Percentiles rank a stretch among this genome's conserved stretches.
These are phyloP conservation scores for Pisolithus marmoratus DNA, from an alignment of 768 basidiomycete species.

Conservation along the genomic window DNA sequence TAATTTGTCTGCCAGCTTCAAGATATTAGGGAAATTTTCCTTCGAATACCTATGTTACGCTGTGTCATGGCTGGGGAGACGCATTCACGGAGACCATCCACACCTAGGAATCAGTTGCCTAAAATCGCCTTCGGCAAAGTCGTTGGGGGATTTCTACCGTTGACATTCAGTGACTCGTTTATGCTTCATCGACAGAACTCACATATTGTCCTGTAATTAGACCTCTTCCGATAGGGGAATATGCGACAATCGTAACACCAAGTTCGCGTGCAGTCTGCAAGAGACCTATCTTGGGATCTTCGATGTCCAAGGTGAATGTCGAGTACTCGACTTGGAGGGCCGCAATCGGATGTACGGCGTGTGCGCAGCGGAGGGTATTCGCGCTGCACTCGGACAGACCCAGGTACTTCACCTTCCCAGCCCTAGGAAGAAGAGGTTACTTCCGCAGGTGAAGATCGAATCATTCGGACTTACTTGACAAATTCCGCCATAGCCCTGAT, in stretches of 20 bases:
- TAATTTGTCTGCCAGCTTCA: constrained; percentile 32
- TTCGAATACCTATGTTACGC: constrained; percentile 22
- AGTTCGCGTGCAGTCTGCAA: constrained; percentile 43
- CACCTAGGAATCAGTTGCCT: constrained; percentile 19
- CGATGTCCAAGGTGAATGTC: constrained; percentile 43
- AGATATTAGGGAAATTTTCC: constrained; percentile 43
- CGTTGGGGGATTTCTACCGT: constrained; percentile 27
- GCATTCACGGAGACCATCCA: constrained; percentile 18
- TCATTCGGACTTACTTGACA: constrained; percentile 35
- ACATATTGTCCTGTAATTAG: constrained; percentile 44
- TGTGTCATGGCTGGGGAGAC: not conserved
- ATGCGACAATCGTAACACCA: constrained; percentile 45
- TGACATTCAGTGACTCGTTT: not conserved
- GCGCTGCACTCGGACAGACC: constrained; percentile 43
- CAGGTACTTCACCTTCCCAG: constrained; percentile 40
- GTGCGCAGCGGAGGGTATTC: constrained; percentile 43
- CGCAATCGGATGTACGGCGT: constrained; percentile 44
- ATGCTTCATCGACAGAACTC: constrained; percentile 7
- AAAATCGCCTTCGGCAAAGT: constrained; percentile 25
- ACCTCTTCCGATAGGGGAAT: constrained; percentile 49
- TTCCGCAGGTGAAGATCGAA: not conserved
- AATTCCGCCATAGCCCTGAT: constrained; percentile 47
- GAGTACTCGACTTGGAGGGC: constrained; percentile 49
- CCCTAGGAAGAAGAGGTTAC: constrained; percentile 9
- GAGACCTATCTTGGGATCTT: constrained; percentile 37